phyloP scores from a whole-genome alignment of 495 filamentous ascomycete species.

The Xylaria acuta region DNA sequence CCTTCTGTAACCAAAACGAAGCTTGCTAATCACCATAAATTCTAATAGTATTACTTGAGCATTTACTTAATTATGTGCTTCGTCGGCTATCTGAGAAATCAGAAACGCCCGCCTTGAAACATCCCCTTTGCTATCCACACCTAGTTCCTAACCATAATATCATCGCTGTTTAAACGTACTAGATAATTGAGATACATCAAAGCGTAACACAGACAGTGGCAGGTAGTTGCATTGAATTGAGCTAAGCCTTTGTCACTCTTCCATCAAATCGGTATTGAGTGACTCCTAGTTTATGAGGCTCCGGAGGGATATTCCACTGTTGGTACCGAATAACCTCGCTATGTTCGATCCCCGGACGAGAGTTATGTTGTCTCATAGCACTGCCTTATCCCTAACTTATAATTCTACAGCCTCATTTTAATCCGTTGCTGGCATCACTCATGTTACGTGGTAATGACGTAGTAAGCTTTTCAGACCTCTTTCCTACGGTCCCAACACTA shows the following conservation, averaged over 20 bases:
- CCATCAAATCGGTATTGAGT: neutral
- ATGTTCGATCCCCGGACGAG: neutral
- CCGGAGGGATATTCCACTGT: neutral
- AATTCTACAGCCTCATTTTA: neutral
- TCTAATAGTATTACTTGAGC: too few relatives aligned
- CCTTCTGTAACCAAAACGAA: too few relatives aligned
- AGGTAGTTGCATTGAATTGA: too few relatives aligned
- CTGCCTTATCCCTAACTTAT: neutral
- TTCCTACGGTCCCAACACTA: neutral
- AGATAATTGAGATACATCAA: neutral
- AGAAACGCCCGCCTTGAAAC: too few relatives aligned
- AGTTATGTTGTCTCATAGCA: too few relatives aligned
- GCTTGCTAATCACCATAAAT: too few relatives aligned
- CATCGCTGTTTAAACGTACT: neutral
- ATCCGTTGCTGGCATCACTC: neutral
- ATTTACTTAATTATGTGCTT: too few relatives aligned
- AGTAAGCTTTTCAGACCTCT: neutral
- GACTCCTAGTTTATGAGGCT: neutral
- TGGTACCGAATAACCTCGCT: neutral
- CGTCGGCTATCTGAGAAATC: neutral
- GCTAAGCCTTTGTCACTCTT: neutral
- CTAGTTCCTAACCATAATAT: neutral
- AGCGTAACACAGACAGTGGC: too few relatives aligned
- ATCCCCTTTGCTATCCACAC: neutral
- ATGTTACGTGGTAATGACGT: neutral